Percentiles rank a stretch among this genome's conserved stretches.
Conservation (phyloP, 768 basidiomycete species). For the Rhodotorula taiwanensis region DNA sequence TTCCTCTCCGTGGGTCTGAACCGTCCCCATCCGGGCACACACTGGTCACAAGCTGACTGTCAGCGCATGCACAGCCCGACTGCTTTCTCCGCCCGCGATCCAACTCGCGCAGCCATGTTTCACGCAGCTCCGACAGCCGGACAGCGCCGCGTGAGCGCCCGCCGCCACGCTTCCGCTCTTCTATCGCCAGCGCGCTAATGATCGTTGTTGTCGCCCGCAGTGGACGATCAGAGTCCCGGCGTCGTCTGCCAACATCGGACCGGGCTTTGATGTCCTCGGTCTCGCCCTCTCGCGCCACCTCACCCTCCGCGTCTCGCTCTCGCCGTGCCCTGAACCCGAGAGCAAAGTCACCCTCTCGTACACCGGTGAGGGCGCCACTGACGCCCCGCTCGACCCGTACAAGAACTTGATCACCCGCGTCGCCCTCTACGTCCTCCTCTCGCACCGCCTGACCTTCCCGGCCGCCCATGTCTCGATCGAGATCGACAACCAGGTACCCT, state of each 20-base stretch:
- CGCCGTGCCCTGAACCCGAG: constrained; percentile 43
- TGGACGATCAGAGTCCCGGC: constrained; percentile 72
- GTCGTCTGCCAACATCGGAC: constrained; percentile 98
- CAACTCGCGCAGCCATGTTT: constrained; percentile 22
- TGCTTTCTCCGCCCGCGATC: neutral
- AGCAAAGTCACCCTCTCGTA: constrained; percentile 61
- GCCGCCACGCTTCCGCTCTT: neutral
- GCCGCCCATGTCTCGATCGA: constrained; percentile 51
- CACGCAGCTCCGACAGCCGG: constrained; percentile 27
- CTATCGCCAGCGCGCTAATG: no score
- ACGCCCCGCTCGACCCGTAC: constrained; percentile 89
- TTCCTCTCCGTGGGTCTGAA: no score
- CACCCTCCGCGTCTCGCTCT: constrained; percentile 59
- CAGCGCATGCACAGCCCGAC: no score
- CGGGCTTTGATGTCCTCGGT: constrained; percentile 98
- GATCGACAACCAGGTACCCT: constrained; percentile 93
- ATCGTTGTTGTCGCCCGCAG: constrained; percentile 3
- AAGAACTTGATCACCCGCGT: constrained; percentile 96
- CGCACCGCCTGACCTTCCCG: constrained; percentile 64
- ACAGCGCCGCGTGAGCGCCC: constrained; percentile 13
- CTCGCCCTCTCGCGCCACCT: constrained; percentile 84
- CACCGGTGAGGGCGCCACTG: constrained; percentile 77
- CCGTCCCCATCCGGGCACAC: no score
- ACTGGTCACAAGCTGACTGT: no score
- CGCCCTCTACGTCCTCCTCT: constrained; percentile 94